phyloP scores from a whole-genome alignment of 192 early-diverging fungal species.

The Gigaspora rosea region DNA sequence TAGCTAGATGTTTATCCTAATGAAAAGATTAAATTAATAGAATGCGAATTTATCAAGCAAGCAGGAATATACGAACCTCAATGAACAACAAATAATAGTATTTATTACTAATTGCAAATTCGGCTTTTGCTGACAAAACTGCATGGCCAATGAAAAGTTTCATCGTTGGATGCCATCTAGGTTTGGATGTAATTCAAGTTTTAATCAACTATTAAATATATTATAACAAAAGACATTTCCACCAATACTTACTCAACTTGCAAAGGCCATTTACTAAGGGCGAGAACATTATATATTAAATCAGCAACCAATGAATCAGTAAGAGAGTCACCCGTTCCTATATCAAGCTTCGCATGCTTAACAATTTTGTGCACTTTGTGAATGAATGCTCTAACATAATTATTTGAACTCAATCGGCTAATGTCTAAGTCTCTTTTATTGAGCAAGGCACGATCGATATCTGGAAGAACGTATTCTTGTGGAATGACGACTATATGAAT shows the following conservation, averaged over 20 bases:
- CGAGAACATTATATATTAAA: not conserved
- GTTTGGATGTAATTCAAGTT: conserved; percentile 5
- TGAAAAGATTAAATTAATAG: not conserved
- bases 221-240: not conserved
- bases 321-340: not conserved
- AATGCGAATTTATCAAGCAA: not conserved
- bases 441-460: too few relatives aligned
- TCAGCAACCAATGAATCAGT: conserved; percentile 8
- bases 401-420: too few relatives aligned
- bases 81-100: not conserved
- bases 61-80: not conserved
- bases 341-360: too few relatives aligned
- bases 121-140: too few relatives aligned
- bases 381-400: too few relatives aligned
- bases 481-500: too few relatives aligned
- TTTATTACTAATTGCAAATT: too few relatives aligned
- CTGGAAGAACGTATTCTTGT: too few relatives aligned
- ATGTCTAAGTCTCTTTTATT: too few relatives aligned
- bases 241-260: not conserved
- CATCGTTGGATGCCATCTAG: not conserved
- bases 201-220: conserved; percentile 2
- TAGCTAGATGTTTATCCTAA: conserved; percentile 5
- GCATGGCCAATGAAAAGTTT: too few relatives aligned
- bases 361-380: too few relatives aligned
- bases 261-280: not conserved